Evolutionary conservation across 73 alveolate species (phyloP).

Genomic region (Paramecium tetraurelia): DNA sequence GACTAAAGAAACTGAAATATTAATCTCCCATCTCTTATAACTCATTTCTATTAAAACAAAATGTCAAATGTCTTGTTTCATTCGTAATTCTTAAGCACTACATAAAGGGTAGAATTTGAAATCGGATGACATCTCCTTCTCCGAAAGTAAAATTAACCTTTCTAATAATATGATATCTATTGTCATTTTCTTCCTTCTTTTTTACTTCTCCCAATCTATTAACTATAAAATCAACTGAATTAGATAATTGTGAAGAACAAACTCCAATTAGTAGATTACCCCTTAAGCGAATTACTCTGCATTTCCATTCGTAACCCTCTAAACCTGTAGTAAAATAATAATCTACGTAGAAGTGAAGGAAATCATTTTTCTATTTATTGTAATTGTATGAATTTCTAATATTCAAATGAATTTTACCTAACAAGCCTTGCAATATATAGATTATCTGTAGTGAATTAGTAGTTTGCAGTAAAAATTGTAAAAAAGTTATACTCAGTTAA

Average conservation of each 20-base stretch:
- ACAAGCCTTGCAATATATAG: neutral
- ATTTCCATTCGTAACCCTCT: constrained; percentile 8
- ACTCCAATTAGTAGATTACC: constrained; percentile 13
- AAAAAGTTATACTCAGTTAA: neutral
- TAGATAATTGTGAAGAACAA: neutral
- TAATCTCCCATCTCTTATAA: constrained; percentile 7
- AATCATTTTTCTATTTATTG: constrained; percentile 10
- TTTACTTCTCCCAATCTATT: constrained; percentile 24
- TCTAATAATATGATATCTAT: neutral
- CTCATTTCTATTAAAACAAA: neutral
- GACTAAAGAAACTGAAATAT: constrained; percentile 13
- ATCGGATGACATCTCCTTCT: neutral
- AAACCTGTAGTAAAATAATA: neutral
- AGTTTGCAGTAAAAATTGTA: neutral
- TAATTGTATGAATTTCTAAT: neutral
- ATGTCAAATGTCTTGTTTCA: neutral
- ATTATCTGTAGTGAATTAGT: neutral
- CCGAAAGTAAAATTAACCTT: constrained; percentile 34
- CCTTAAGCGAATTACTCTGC: neutral
- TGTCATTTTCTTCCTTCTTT: constrained; percentile 25
- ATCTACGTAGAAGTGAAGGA: neutral
- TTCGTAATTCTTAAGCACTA: neutral
- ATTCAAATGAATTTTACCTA: neutral
- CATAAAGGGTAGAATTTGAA: neutral
- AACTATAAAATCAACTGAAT: constrained; percentile 23